Percentiles rank a stretch among this genome's conserved stretches.
Evolutionary conservation across 2,329 filamentous ascomycete genomes (phyloP).

Genomic region (Blastomyces parvus): DNA sequence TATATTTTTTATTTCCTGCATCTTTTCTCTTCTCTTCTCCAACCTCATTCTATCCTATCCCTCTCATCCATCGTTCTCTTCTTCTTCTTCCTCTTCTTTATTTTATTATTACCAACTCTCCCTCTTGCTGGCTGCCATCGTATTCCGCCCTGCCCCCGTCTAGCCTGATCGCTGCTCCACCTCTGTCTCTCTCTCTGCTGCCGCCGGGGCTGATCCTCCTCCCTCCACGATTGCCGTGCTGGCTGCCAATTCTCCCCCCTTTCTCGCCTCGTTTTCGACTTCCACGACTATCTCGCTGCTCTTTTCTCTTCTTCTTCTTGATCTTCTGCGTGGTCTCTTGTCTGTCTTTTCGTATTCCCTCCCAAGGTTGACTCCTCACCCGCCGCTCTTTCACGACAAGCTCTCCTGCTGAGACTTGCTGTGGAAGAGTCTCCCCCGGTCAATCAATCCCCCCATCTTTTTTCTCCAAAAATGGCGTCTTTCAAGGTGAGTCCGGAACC

Average conservation of each 20-base stretch:
- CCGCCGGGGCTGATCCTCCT: neutral
- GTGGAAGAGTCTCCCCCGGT: neutral
- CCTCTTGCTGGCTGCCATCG: neutral
- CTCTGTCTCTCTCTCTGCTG: constrained; percentile 2
- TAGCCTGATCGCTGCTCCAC: constrained; percentile 3
- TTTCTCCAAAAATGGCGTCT: constrained; percentile 9
- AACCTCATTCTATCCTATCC: neutral
- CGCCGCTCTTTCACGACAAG: neutral
- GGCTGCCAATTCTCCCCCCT: neutral
- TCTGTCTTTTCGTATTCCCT: neutral
- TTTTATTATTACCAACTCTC: constrained; percentile 10
- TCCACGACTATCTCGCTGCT: neutral
- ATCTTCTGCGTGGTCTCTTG: neutral
- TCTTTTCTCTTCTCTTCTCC: constrained; percentile 4
- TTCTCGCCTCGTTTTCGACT: neutral
- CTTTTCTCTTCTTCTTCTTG: neutral
- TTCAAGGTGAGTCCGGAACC: constrained; percentile 8
- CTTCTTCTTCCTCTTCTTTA: constrained; percentile 2
- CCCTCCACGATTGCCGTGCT: neutral
- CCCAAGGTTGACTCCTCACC: neutral
- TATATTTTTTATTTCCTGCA: neutral
- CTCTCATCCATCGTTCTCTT: neutral
- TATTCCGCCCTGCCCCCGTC: constrained; percentile 7
- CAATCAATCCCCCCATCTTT: neutral
- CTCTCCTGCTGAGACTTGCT: constrained; percentile 3